These are phyloP conservation scores for Linum tenue DNA, from an alignment of 345 rosid genomes.

Conservation along the genomic window DNA sequence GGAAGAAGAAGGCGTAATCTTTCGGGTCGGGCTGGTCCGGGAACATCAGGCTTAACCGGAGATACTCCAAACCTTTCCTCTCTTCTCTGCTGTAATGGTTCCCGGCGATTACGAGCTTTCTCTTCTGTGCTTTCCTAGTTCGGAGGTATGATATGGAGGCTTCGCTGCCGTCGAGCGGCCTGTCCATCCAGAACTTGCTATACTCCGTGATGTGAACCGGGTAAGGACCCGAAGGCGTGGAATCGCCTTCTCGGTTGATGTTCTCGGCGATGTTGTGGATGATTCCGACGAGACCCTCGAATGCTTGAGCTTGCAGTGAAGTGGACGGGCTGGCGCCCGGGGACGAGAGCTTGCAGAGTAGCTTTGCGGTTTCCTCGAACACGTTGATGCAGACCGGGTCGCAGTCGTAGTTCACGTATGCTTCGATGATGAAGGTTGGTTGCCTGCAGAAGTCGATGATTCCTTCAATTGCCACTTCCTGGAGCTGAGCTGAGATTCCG, in stretches of 20 bases:
- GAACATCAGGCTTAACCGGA: conserved; percentile 50
- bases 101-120: conserved; percentile 56
- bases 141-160: conserved; percentile 59
- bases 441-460: conserved; percentile 77
- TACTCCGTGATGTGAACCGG: conserved; percentile 53
- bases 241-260: conserved; percentile 46
- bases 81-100: conserved; percentile 75
- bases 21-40: conserved; percentile 61
- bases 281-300: conserved; percentile 76
- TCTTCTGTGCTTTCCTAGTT: conserved; percentile 62
- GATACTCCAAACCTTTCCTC: conserved; percentile 76
- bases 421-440: conserved; percentile 66
- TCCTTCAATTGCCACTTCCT: conserved; percentile 84
- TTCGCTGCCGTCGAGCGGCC: conserved; percentile 42
- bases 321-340: conserved; percentile 56
- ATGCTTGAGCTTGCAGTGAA: conserved; percentile 70
- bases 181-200: conserved; percentile 69
- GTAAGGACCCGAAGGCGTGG: conserved; percentile 34
- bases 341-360: conserved; percentile 76
- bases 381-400: conserved; percentile 53
- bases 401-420: conserved; percentile 76
- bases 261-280: conserved; percentile 71
- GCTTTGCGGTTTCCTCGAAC: conserved; percentile 67
- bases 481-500: conserved; percentile 44
- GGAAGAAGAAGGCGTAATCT: conserved; percentile 59